phyloP scores from a whole-genome alignment of 2,329 filamentous ascomycete genomes.

The Camptophora hylomeconis region DNA sequence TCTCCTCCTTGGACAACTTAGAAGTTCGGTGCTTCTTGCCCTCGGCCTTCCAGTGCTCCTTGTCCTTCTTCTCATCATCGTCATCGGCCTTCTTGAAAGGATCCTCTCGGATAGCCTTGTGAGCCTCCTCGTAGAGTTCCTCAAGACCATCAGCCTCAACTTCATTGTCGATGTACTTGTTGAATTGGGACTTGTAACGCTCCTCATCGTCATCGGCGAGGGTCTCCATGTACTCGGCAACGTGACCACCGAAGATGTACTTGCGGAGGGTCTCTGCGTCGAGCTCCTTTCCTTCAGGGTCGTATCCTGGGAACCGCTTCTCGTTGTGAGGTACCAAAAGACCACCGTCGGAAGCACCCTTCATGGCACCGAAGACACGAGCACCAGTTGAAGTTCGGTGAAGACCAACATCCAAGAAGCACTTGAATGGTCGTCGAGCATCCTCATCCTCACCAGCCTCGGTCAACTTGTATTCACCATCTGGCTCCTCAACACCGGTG shows the following conservation, averaged over 20 bases:
- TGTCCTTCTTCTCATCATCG: constrained; percentile 77
- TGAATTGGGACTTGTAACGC: constrained; percentile 97
- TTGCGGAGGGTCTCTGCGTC: constrained; percentile 93
- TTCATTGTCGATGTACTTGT: constrained; percentile 93
- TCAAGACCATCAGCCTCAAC: constrained; percentile 92
- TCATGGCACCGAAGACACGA: constrained; percentile 98
- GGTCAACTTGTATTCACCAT: constrained; percentile 91
- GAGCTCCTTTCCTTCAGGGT: constrained; percentile 95
- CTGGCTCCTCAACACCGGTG: constrained; percentile 87
- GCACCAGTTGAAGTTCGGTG: constrained; percentile 94
- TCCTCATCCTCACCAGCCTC: constrained; percentile 88
- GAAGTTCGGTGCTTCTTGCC: constrained; percentile 71
- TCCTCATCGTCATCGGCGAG: constrained; percentile 99
- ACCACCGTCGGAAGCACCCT: constrained; percentile 97
- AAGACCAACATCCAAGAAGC: constrained; percentile 95
- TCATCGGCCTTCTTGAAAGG: constrained; percentile 83
- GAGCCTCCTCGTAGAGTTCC: constrained; percentile 89
- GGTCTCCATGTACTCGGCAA: constrained; percentile 99
- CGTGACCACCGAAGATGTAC: constrained; percentile 98
- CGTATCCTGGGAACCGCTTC: constrained; percentile 98
- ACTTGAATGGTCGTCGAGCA: constrained; percentile 95
- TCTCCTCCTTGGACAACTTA: constrained; percentile 77
- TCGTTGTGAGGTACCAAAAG: constrained; percentile 96
- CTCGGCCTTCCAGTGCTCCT: constrained; percentile 94
- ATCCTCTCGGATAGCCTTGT: constrained; percentile 94